phyloP scores from a whole-genome alignment of 306 rosid genomes.

The Ormosia semicastrata region DNA sequence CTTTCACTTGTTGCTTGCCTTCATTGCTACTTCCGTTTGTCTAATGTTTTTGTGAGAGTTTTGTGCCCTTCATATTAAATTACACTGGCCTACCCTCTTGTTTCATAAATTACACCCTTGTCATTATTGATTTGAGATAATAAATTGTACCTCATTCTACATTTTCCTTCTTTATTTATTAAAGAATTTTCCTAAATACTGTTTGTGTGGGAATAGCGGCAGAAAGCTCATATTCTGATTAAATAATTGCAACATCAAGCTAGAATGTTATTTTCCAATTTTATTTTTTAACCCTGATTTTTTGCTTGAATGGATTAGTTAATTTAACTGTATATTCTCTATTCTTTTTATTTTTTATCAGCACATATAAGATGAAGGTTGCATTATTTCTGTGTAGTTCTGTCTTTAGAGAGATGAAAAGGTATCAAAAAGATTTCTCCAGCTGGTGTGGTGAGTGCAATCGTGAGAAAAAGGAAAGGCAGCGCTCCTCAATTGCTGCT shows the following conservation, averaged over 20 bases:
- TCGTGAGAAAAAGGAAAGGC: slow-evolving; percentile 49
- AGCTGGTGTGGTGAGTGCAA: slow-evolving; percentile 63
- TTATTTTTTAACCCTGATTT: background rate
- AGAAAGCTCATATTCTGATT: background rate
- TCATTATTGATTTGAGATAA: background rate
- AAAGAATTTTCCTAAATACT: background rate
- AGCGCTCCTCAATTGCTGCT: slow-evolving; percentile 41
- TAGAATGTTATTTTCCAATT: background rate
- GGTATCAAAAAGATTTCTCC: slow-evolving; percentile 54
- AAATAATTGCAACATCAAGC: slow-evolving; percentile 1
- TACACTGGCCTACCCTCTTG: background rate
- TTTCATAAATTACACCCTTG: slow-evolving; percentile 1
- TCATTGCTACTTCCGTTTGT: slow-evolving; percentile 2
- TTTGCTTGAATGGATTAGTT: background rate
- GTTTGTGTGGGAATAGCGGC: background rate
- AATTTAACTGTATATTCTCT: background rate
- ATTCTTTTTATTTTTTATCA: background rate
- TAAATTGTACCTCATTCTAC: background rate
- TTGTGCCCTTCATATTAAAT: background rate
- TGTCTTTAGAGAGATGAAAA: slow-evolving; percentile 58
- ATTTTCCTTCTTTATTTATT: background rate
- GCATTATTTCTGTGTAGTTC: slow-evolving; percentile 41
- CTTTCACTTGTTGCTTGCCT: slow-evolving; percentile 4
- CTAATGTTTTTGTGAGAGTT: background rate
- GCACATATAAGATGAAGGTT: slow-evolving; percentile 11